Base-by-base conservation (phyloP, 2,329 filamentous ascomycete genomes). In the Ophiostoma sp. region DNA sequence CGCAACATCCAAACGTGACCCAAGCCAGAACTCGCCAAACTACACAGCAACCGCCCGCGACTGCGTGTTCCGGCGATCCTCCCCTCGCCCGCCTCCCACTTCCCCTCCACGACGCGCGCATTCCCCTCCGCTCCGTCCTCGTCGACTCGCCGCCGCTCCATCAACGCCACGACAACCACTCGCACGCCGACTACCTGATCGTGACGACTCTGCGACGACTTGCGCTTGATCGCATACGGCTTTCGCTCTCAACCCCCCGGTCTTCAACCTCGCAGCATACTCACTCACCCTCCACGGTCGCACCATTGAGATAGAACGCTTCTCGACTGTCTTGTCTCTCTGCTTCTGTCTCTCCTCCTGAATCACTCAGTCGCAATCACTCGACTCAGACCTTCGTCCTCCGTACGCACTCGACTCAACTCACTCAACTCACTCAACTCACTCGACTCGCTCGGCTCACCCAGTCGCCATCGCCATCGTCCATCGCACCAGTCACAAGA, bases 281-380 rank as follows among this genome's bases (percentile, higher is more conserved):
- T n/a, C 49, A 55, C 12, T 18, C n/a, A 55, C 49, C 14, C 47
- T 18, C 49, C n/a, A 55, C 49, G 27, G 27, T 27, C 27, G 27
- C 27, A 27, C 27, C 27, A 27, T 27, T 27, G 27, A 27, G 27
- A 27, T 27, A 27, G 27, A 27, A 27, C 27, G 27, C 27, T 27
- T 27, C 49, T 36, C 49, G 49, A 55, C 49, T 55, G 49, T 55
- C 49, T 55, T 45, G 42, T 45, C 49, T 55, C 49, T 55, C 49
- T 47, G 9, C 16, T 47, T 55, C 58, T 41, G 36, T 62, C 58
- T 62, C 58, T 62, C 58, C 27, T 55, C 49, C 49, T 55, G 49
- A 55, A 55, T 55, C 49, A 55, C 49, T 55, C 49, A 55, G 14
- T 18, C n/a, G 18, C 49, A 52, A 18, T 16, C 47, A 14, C 16